Conservation (phyloP, 176 grass and related monocot species). For the Echinochloa phyllopogon region DNA sequence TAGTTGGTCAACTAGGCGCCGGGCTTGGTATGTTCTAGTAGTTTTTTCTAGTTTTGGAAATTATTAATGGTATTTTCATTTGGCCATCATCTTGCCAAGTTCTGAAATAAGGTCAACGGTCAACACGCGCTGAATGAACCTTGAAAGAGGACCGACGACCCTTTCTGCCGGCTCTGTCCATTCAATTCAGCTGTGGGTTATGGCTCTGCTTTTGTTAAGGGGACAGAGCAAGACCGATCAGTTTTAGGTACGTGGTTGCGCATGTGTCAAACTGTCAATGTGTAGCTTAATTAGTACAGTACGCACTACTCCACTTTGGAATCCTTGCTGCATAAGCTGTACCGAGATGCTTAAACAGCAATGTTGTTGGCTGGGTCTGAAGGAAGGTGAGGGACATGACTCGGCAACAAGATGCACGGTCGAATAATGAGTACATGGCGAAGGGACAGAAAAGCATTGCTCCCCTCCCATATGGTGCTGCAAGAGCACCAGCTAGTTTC, state of each 20-base stretch:
- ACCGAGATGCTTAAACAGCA: constrained; percentile 3
- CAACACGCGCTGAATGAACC: neutral
- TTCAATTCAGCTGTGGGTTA: too few species aligned
- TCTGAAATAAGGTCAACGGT: neutral
- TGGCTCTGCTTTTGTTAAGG: too few species aligned
- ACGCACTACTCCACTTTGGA: constrained; percentile 2
- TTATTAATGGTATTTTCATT: neutral
- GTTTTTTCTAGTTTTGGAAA: too few species aligned
- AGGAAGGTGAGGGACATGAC: constrained; percentile 40
- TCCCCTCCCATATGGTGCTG: too few species aligned
- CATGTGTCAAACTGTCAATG: too few species aligned
- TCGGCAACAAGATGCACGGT: neutral
- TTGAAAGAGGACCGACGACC: too few species aligned
- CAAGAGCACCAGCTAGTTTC: neutral
- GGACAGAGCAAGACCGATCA: neutral
- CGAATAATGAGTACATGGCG: neutral
- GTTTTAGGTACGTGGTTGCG: neutral
- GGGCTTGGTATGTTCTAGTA: too few species aligned
- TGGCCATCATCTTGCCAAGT: neutral
- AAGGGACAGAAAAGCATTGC: neutral
- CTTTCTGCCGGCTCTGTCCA: neutral
- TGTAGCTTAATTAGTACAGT: too few species aligned
- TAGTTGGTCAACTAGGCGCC: constrained; percentile 7
- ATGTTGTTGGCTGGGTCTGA: neutral
- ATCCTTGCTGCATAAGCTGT: constrained; percentile 20